These are phyloP conservation scores for Cyclotella sp. DNA, from an alignment of 108 stramenopile species.

Conservation along the genomic window DNA sequence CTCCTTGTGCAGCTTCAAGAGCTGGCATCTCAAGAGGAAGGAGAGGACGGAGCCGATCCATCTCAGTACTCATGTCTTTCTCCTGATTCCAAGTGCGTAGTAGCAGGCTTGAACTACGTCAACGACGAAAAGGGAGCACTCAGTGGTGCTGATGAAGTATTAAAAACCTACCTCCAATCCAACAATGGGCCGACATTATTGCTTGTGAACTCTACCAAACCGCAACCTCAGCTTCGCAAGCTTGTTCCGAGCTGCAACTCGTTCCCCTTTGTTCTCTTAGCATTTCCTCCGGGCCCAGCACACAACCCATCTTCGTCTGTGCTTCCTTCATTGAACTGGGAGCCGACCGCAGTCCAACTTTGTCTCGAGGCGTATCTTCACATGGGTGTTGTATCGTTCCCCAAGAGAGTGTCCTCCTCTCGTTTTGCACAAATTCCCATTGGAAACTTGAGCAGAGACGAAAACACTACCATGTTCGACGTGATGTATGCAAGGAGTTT, in stretches of 20 bases:
- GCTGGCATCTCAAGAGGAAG: constrained; percentile 42
- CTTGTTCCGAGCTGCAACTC: constrained; percentile 81
- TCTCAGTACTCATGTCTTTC: constrained; percentile 77
- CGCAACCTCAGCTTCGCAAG: constrained; percentile 61
- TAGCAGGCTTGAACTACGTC: constrained; percentile 68
- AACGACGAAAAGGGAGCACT: constrained; percentile 68
- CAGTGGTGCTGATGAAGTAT: constrained; percentile 71
- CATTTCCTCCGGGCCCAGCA: constrained; percentile 84
- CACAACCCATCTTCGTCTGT: constrained; percentile 80
- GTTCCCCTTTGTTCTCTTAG: constrained; percentile 83
- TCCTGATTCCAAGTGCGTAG: constrained; percentile 48
- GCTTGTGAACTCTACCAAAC: constrained; percentile 69
- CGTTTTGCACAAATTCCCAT: constrained; percentile 92
- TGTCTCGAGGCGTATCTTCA: constrained; percentile 81
- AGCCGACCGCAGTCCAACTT: constrained; percentile 83
- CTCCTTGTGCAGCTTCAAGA: constrained; percentile 71
- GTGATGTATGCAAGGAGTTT: constrained; percentile 81
- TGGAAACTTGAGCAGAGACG: constrained; percentile 90
- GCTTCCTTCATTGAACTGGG: constrained; percentile 93
- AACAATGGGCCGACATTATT: constrained; percentile 90
- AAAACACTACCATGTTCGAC: constrained; percentile 81
- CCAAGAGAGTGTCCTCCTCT: constrained; percentile 78
- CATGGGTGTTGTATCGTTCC: constrained; percentile 84
- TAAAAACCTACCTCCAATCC: constrained; percentile 71
- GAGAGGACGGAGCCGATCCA: constrained; percentile 52